Evolutionary conservation across 257 asterid genomes (phyloP), one percentile per base, ranked within the genome.

Genomic region (Linderniella brevidens): DNA sequence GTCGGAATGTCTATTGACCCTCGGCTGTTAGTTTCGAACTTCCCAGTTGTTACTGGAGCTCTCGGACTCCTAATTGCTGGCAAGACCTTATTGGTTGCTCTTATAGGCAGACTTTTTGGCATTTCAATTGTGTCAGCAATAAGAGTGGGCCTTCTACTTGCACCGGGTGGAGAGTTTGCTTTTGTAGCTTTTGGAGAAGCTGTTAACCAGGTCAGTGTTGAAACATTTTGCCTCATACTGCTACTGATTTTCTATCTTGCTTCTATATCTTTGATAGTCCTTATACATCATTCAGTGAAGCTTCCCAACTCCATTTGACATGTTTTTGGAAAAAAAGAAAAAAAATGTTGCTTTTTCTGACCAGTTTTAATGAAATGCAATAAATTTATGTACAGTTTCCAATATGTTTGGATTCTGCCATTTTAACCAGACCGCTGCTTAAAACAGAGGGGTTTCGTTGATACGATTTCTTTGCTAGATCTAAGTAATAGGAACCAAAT

Each of bases 1-100:
- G 98, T 90, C 55, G 98, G 98, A 66, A 90, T 90, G 98, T 90
- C 96, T 56, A 90, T 90, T 39, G 98, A 90, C 63, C 98, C 98
- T 40, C 85, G 85, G 63, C 98, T 90, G 71, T 87, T 90, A 50
- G 68, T 77, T 62, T 78, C 96, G 42, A 90, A 90, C 80, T 90
- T 90, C 67, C 92, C 87, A 52, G 88, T 81, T 67, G 71, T 90
- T 62, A 68, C 61, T 58, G 98, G 94, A 63, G 40, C 85, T 44
- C 65, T 90, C 55, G 92, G 72, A 47, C 94, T 86, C 73, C 66
- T 90, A 57, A 68, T 90, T 69, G 88, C 65, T 62, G 94, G 96
- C 41, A 90, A 90, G 78, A 85, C 96, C 38, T 36, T 81, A 51
- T 75, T 90, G 79, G 92, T 85, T 64, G 80, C 85, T 55, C 73